Conservation (phyloP, 2,329 filamentous ascomycete genomes). For the Ophiostoma himal-ulmi region DNA sequence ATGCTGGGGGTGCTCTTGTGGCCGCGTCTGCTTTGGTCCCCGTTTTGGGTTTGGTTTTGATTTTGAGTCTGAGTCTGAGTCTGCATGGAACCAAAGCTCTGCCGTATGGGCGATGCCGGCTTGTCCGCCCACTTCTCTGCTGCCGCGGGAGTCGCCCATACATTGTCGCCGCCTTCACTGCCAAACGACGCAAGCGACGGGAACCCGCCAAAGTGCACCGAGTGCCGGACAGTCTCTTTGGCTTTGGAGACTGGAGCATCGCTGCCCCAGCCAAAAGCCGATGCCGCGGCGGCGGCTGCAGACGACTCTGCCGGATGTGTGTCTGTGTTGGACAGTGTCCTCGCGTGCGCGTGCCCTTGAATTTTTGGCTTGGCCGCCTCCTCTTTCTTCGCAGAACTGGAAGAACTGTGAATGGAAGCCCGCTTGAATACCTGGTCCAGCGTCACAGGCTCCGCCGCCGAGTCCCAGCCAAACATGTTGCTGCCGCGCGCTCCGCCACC, state of each 20-base stretch:
- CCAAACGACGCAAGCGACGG: background rate
- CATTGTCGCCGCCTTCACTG: background rate
- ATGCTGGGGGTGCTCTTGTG: background rate
- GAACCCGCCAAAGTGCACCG: constrained; percentile 12
- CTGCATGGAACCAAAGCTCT: background rate
- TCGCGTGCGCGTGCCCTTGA: background rate
- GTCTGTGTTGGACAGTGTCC: background rate
- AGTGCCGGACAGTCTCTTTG: background rate
- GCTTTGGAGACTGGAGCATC: background rate
- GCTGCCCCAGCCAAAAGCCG: constrained; percentile 16
- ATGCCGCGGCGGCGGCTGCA: constrained; percentile 7
- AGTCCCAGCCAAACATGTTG: constrained; percentile 58
- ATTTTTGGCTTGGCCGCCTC: background rate
- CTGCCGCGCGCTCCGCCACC: constrained; percentile 37
- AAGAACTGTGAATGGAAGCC: background rate
- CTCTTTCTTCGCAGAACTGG: background rate
- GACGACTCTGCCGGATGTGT: background rate
- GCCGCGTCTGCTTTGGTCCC: background rate
- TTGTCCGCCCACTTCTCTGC: background rate
- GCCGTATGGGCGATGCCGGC: background rate
- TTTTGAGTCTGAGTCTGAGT: background rate
- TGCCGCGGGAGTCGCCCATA: background rate
- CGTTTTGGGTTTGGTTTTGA: background rate
- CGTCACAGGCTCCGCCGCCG: constrained; percentile 45
- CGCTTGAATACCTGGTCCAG: constrained; percentile 43